Evolutionary conservation across 2,329 filamentous ascomycete genomes (phyloP).

Genomic region (Pezicula carpinea): DNA sequence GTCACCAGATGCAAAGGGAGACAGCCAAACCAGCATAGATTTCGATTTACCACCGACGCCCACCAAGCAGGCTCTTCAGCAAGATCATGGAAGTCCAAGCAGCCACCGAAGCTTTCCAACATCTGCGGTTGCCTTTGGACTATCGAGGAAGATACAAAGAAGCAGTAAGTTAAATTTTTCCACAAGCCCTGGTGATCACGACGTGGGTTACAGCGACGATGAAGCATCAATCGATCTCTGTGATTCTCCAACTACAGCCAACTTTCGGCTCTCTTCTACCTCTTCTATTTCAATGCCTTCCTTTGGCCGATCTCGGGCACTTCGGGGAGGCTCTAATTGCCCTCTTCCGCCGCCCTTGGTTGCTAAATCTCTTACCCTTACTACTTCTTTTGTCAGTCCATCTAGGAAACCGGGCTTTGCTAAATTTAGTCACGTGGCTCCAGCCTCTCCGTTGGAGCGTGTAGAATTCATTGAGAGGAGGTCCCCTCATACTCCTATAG

Average conservation of each 20-base stretch:
- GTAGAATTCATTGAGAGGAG: slow-evolving; percentile 42
- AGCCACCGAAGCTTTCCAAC: slow-evolving; percentile 21
- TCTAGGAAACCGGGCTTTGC: slow-evolving; percentile 40
- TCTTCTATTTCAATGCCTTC: slow-evolving; percentile 34
- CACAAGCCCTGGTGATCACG: slow-evolving; percentile 21
- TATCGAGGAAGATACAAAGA: slow-evolving; percentile 23
- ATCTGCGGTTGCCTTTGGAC: slow-evolving; percentile 20
- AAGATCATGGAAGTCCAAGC: slow-evolving; percentile 25
- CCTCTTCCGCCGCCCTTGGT: slow-evolving; percentile 20
- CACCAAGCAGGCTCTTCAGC: slow-evolving; percentile 60
- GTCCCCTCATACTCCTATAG: slow-evolving; percentile 75
- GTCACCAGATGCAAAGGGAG: slow-evolving; percentile 52
- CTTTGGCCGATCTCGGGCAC: slow-evolving; percentile 32
- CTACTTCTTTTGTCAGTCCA: slow-evolving; percentile 26
- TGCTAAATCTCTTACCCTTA: slow-evolving; percentile 24
- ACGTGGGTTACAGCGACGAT: slow-evolving; percentile 21
- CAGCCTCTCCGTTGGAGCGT: slow-evolving; percentile 59
- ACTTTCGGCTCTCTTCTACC: slow-evolving; percentile 29
- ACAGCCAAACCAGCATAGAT: slow-evolving; percentile 56
- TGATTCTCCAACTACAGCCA: slow-evolving; percentile 29
- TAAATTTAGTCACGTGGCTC: slow-evolving; percentile 46
- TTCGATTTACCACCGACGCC: slow-evolving; percentile 86
- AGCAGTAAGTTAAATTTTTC: slow-evolving; percentile 32
- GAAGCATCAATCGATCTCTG: slow-evolving; percentile 23
- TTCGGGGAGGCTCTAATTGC: slow-evolving; percentile 26